These are phyloP conservation scores for maize (Zea mays) DNA, from an alignment of 176 grass and related monocot species.

Conservation along the genomic window Zm-B73-REFERENCE-NAM-5.0 NC_050096.1:283467001-283467500, in stretches of 20 bases:
- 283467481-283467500: background rate
- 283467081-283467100: too few relatives aligned
- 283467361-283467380: slow-evolving; percentile 2
- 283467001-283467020: too few relatives aligned
- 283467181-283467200: background rate
- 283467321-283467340: background rate
- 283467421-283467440: slow-evolving; percentile 85
- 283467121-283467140: slow-evolving; percentile 14
- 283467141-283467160: background rate
- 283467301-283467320: background rate
- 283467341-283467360: background rate
- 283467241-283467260: slow-evolving; percentile 68
- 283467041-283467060: too few relatives aligned
- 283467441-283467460: slow-evolving; percentile 72
- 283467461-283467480: slow-evolving; percentile 82
- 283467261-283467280: slow-evolving; percentile 94
- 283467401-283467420: slow-evolving; percentile 76
- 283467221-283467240: slow-evolving; percentile 31
- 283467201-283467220: background rate
- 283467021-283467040: too few relatives aligned
- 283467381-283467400: background rate
- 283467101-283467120: background rate
- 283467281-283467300: slow-evolving; percentile 35
- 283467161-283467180: background rate
- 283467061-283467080: too few relatives aligned